Conservation (phyloP, 495 filamentous ascomycete genomes). For the Neurospora sp. region DNA sequence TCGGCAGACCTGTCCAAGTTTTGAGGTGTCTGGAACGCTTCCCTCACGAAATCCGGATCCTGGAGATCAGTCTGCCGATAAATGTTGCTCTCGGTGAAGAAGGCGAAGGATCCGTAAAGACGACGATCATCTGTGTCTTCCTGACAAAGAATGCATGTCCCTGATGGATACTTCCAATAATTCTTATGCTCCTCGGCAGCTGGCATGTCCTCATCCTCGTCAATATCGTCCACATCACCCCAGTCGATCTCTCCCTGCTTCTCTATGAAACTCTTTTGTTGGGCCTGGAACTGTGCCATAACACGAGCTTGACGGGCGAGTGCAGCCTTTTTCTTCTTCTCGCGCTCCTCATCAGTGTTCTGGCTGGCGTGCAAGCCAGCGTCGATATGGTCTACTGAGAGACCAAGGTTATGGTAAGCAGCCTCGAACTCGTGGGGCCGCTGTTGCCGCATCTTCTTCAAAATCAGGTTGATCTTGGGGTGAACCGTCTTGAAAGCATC, state of each 20-base stretch:
- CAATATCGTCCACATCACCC: constrained; percentile 58
- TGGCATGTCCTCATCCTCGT: constrained; percentile 59
- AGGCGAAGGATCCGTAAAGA: constrained; percentile 84
- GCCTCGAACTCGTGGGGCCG: constrained; percentile 56
- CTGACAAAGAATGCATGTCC: constrained; percentile 92
- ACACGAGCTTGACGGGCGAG: constrained; percentile 80
- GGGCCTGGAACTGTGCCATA: constrained; percentile 94
- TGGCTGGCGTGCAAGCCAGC: constrained; percentile 44
- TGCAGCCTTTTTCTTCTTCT: constrained; percentile 81
- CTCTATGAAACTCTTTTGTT: constrained; percentile 87
- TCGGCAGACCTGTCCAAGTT: constrained; percentile 81
- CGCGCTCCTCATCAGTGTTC: constrained; percentile 58
- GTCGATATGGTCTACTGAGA: constrained; percentile 41
- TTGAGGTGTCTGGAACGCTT: constrained; percentile 64
- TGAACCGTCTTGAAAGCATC: constrained; percentile 70
- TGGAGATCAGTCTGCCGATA: constrained; percentile 73
- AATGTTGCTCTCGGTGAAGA: constrained; percentile 79
- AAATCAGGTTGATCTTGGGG: constrained; percentile 71
- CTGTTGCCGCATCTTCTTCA: constrained; percentile 82
- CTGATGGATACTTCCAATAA: constrained; percentile 85
- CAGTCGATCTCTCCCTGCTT: constrained; percentile 78
- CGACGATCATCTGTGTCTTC: constrained; percentile 86
- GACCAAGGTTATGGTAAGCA: constrained; percentile 41
- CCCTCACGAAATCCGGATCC: constrained; percentile 74
- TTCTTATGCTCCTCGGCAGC: constrained; percentile 55